These are phyloP conservation scores for Primulina huaijiensis DNA, from an alignment of 257 asterid species.

Conservation along the genomic window DNA sequence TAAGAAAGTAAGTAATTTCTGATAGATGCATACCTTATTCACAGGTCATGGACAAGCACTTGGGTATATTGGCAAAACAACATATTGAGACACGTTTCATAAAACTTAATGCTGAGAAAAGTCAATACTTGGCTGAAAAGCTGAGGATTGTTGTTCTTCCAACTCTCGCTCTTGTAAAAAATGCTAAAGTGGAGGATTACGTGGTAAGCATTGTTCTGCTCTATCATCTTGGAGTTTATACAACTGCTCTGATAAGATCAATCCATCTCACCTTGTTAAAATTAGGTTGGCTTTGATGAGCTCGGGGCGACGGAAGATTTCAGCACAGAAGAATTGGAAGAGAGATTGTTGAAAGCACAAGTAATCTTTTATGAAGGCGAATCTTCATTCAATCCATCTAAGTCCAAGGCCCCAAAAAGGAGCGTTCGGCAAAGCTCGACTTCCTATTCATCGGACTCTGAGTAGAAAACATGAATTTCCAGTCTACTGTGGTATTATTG, in stretches of 20 bases:
- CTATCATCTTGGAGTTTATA: background rate
- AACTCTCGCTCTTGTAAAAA: slow-evolving; percentile 82
- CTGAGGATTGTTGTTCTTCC: slow-evolving; percentile 89
- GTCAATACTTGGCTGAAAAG: slow-evolving; percentile 82
- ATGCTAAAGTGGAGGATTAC: slow-evolving; percentile 91
- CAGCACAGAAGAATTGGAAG: slow-evolving; percentile 92
- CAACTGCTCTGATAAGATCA: slow-evolving; percentile 12
- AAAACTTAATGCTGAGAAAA: slow-evolving; percentile 93
- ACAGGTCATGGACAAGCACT: slow-evolving; percentile 94
- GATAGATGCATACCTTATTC: slow-evolving; percentile 18
- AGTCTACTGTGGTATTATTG: slow-evolving; percentile 21
- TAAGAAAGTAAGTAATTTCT: background rate
- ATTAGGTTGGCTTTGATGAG: slow-evolving; percentile 93
- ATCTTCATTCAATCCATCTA: slow-evolving; percentile 52
- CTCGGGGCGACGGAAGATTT: slow-evolving; percentile 90
- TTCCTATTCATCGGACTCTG: slow-evolving; percentile 77
- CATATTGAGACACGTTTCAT: slow-evolving; percentile 91
- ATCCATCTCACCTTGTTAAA: slow-evolving; percentile 13
- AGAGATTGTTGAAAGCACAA: slow-evolving; percentile 76
- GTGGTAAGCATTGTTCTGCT: slow-evolving; percentile 54
- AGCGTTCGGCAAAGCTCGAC: slow-evolving; percentile 70
- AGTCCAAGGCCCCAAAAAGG: slow-evolving; percentile 53
- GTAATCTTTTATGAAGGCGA: slow-evolving; percentile 75
- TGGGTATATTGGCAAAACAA: slow-evolving; percentile 78
- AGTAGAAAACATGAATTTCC: slow-evolving; percentile 30